Evolutionary conservation across 2,329 filamentous ascomycete species (phyloP), one percentile per base, ranked within the genome.

Genomic region (Fusarium sp.): DNA sequence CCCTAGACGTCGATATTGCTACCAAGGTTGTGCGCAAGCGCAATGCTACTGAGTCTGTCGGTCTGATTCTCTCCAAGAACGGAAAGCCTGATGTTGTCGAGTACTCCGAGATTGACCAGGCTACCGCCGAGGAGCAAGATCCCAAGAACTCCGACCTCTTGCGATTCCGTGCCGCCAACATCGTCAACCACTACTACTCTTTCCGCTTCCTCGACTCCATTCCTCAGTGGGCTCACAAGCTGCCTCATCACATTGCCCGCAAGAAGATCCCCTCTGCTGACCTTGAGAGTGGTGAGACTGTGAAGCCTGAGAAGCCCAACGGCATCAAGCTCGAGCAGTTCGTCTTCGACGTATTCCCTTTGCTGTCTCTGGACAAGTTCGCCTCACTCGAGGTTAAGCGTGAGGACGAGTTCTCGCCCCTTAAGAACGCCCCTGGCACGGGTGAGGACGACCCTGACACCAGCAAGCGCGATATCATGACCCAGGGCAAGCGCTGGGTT

Each of bases 1-100:
- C 88, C 47, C 91, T 94, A 76, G 80, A 92, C 58, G 94, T 97
- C 69, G 93, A 97, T 78, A 96, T 99, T 71, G 94, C 94, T 29
- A 99, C 95, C 69, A 99, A 99, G 83, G 95, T 97, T n/a, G 95
- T 99, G 59, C 92, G 95, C 70, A 99, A 99, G 87, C 93, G 95
- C 71, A 91, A 94, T 74, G 94, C 95, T 49, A 96, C 92, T 72
- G 95, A 99, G 81, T 93, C 93, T 1, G 95, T 99, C 33, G 95
- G 95, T 41, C 83, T 99, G 61, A 98, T 99, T 71, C 80, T 99
- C 53, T 88, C 90, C 72, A 97, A 96, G 85, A 96, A 98, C 76
- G 93, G 93, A 77, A 93, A 91, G 79, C 95, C 95, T 35, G 95
- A 96, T 73, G 95, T 99, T 4, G 94, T 99, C 49, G 95, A 99